Base-by-base conservation (phyloP, 257 asterid genomes). In the Marsdenia floribunda region DNA sequence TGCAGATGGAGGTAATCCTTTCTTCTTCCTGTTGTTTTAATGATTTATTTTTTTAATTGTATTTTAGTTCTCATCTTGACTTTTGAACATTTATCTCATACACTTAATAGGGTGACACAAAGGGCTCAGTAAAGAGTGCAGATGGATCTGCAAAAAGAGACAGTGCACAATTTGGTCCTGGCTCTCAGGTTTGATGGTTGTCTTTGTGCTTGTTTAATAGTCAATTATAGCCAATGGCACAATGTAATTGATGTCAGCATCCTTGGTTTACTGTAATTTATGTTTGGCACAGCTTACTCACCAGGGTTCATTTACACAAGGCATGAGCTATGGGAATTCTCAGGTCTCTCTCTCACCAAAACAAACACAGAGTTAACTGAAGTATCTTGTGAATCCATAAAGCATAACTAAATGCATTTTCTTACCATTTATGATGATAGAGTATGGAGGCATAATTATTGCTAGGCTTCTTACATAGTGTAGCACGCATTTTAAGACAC, bases 81-180 rank as follows among this genome's bases (percentile, higher is more conserved):
- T 52, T 70, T 24, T 5, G 46, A 22, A 67, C 73, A 71, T 22
- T 76, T 67, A 54, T 46, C 68, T 40, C 21, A 69, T 80, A 60
- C 68, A 57, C 71, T 75, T 73, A 15, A 38, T 83, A 93, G 98
- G 98, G 97, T 80, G 98, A 93, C 77, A 80, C 87, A 46, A 91
- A 91, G 88, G 96, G 96, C 33, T 86, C 97, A 33, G 83, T 81
- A 16, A 93, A 90, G 82, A 84, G 89, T 72, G 77, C 84, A n/a
- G 96, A 91, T 37, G 97, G 97, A 74, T 87, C 96, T 70, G 67
- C 82, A 53, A 90, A 85, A 84, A 91, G 86, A 84, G 97, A 91
- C 60, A 94, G 87, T 47, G 52, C 80, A 74, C 95, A 82, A 58
- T 86, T 79, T 70, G 80, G 75, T 79, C 82, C 86, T 40, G 72